Evolutionary conservation across 2,329 filamentous ascomycete genomes (phyloP).

Genomic region (Amphichorda felina): DNA sequence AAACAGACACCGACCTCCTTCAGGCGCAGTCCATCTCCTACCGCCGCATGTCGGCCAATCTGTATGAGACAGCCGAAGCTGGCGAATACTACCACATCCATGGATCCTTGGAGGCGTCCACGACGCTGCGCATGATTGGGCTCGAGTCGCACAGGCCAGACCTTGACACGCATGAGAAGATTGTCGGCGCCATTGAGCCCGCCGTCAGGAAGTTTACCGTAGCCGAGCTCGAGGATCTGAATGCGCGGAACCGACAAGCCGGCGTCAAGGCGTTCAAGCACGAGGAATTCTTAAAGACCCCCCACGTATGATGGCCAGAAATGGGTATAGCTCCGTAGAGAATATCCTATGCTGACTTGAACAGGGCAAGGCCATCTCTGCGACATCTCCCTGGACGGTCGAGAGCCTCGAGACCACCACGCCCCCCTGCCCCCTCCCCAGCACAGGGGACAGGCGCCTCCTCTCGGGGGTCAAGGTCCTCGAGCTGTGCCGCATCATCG

Average conservation of each 20-base stretch:
- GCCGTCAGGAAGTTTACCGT: constrained; percentile 43
- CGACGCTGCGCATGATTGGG: constrained; percentile 58
- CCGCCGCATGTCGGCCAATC: constrained; percentile 59
- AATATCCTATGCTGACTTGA: background rate
- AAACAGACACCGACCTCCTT: constrained; percentile 57
- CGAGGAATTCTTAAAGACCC: constrained; percentile 44
- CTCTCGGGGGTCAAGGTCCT: constrained; percentile 57
- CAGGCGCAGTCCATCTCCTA: constrained; percentile 61
- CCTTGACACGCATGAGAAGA: constrained; percentile 45
- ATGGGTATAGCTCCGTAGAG: constrained; percentile 9
- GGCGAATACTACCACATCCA: constrained; percentile 67
- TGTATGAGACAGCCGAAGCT: constrained; percentile 55
- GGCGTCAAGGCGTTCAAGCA: constrained; percentile 48
- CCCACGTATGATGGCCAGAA: constrained; percentile 17
- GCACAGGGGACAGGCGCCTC: constrained; percentile 5
- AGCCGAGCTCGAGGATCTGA: constrained; percentile 45
- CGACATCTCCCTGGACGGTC: constrained; percentile 35
- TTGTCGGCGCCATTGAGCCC: constrained; percentile 46
- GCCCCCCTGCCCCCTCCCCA: constrained; percentile 28
- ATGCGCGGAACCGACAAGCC: constrained; percentile 42
- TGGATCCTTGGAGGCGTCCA: constrained; percentile 60
- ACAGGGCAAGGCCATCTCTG: constrained; percentile 31
- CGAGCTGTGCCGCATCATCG: constrained; percentile 65
- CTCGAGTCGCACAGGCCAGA: constrained; percentile 49
- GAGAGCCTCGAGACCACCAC: constrained; percentile 36